Evolutionary conservation across 2,329 filamentous ascomycete species (phyloP), one percentile per base, ranked within the genome.

Genomic region (Alternaria burnsii): DNA sequence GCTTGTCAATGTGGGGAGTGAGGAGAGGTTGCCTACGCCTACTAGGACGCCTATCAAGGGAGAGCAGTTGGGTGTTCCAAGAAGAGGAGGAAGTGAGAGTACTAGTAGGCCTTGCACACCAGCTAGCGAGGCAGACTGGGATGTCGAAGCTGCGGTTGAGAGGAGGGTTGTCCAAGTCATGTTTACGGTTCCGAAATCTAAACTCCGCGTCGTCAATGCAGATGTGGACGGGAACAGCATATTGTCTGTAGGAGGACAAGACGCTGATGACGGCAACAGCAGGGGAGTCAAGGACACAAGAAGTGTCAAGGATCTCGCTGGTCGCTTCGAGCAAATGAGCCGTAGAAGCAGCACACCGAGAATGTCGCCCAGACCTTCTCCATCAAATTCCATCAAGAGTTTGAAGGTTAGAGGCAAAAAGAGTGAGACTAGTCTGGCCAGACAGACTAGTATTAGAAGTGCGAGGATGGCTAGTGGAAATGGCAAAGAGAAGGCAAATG

Each of bases 151-250:
- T 12, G 83, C 82, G 5, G 82, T 80, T 2, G 78, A 79, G 52
- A 74, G 79, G 22, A 69, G 83, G 5, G 81, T 83, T 5, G 82
- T 85, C n/a, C 83, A 83, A 56, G 80, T 85, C 74, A 95, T 97
- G 87, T 98, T 97, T 78, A 97, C 94, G 0, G 93, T 97, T 61
- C 94, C 95, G 3, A 93, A 90, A 76, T 91, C 94, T 78, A 88
- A 88, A 69, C 80, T 98, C 64, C 83, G 94, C 26, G 93, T 98
- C n/a, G 94, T 97, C 20, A 98, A 98, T 16, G 76, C 76, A 3
- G 76, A 78, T 56, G 56, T 73, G 0, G 75, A 78, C 34, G 64
- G 71, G 1, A 67, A 58, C 18, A 74, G 71, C 20, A 54, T 78
- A 3, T 50, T 77, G 11, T 74, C 67, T 22, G 40, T 75, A 5